A percentile compares a stretch with the other conserved stretches of the same genome.
phyloP scores from a whole-genome alignment of 768 basidiomycete species.

The Termitomyces sp. region DNA sequence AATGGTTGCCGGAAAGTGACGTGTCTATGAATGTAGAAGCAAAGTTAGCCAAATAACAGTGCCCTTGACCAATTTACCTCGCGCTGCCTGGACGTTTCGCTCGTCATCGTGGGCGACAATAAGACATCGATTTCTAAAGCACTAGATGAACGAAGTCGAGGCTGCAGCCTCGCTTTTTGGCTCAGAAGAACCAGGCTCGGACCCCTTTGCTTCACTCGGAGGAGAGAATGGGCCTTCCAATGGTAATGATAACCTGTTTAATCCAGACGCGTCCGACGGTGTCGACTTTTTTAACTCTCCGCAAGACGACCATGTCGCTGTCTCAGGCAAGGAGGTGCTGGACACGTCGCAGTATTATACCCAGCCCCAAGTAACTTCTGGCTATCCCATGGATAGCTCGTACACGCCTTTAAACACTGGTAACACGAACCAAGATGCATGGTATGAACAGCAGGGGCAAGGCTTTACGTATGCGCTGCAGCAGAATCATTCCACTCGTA shows the following conservation, averaged over 20 bases:
- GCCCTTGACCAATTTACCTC: slow-evolving; percentile 1
- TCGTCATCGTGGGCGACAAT: slow-evolving; percentile 7
- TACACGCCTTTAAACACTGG: slow-evolving; percentile 5
- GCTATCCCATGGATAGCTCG: slow-evolving; percentile 4
- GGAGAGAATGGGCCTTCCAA: slow-evolving; percentile 19
- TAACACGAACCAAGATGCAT: slow-evolving; percentile 19
- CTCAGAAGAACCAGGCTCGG: slow-evolving; percentile 50
- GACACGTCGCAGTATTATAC: slow-evolving; percentile 17
- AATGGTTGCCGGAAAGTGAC: slow-evolving; percentile 19
- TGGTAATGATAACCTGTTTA: slow-evolving; percentile 13
- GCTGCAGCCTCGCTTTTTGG: slow-evolving; percentile 82
- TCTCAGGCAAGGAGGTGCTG: neutral
- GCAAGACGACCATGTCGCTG: neutral
- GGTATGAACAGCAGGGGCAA: slow-evolving; percentile 23
- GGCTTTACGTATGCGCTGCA: slow-evolving; percentile 18
- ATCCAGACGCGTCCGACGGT: slow-evolving; percentile 5
- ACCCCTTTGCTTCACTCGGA: slow-evolving; percentile 62
- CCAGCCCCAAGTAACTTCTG: slow-evolving; percentile 12
- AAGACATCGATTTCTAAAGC: neutral
- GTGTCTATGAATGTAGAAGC: slow-evolving; percentile 21
- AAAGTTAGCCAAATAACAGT: slow-evolving; percentile 33
- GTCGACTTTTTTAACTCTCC: slow-evolving; percentile 5
- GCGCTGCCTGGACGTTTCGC: neutral
- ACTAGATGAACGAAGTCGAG: slow-evolving; percentile 58
- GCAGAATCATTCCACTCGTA: slow-evolving; percentile 9